Percentiles rank a stretch among this genome's conserved stretches.
These are phyloP conservation scores for Paraphaeosphaeria sporulosa DNA, from an alignment of 2,329 filamentous ascomycete genomes.

Conservation along the genomic window DNA sequence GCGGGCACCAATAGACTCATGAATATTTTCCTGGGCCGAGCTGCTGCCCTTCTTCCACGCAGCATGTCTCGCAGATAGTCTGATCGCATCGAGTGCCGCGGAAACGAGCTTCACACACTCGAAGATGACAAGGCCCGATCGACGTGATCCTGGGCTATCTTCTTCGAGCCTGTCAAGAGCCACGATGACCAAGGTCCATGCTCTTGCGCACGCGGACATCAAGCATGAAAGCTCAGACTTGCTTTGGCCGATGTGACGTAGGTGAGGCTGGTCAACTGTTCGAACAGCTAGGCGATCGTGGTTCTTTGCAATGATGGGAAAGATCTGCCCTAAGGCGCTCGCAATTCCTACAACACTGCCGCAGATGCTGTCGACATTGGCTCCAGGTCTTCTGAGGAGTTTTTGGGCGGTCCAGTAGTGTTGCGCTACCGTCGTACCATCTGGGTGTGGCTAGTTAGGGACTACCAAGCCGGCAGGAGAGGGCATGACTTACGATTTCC, in stretches of 20 bases:
- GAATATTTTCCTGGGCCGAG: constrained; percentile 14
- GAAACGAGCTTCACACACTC: constrained; percentile 50
- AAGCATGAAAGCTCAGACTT: constrained; percentile 35
- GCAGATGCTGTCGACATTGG: constrained; percentile 32
- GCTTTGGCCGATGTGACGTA: constrained; percentile 30
- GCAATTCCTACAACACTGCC: constrained; percentile 32
- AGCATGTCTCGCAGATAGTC: constrained; percentile 32
- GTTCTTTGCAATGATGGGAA: constrained; percentile 30
- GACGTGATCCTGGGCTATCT: constrained; percentile 20
- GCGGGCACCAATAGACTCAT: constrained; percentile 35
- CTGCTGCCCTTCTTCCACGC: constrained; percentile 24
- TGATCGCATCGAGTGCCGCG: constrained; percentile 41
- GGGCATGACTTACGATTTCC: constrained; percentile 28
- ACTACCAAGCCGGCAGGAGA: neutral
- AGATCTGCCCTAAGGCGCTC: constrained; percentile 33
- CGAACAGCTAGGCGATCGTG: constrained; percentile 28
- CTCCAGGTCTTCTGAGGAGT: constrained; percentile 28
- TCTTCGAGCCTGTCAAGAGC: constrained; percentile 35
- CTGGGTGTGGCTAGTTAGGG: constrained; percentile 24
- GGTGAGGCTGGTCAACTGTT: constrained; percentile 11
- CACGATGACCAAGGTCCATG: constrained; percentile 42
- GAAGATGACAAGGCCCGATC: constrained; percentile 36
- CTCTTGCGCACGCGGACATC: constrained; percentile 39
- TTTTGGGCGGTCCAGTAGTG: constrained; percentile 41
- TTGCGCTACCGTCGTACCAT: constrained; percentile 32